Percentiles rank a stretch among this genome's conserved stretches.
These are phyloP conservation scores for Tuber brumale DNA, from an alignment of 495 filamentous ascomycete species.

Conservation along the genomic window DNA sequence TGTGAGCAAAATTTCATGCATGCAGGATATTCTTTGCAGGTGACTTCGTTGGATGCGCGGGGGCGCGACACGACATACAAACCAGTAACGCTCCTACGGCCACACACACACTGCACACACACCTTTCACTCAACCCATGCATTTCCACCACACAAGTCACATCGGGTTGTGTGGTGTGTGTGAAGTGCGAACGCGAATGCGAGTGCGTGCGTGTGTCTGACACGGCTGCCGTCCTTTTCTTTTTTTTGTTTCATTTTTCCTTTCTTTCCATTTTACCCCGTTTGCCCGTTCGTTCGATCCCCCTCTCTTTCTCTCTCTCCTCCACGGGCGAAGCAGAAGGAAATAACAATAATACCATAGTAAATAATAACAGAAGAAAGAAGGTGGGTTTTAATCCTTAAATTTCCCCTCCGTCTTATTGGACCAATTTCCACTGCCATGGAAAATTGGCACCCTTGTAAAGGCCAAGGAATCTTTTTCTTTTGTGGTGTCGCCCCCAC, in stretches of 20 bases:
- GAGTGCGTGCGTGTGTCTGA: background rate
- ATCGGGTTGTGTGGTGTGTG: background rate
- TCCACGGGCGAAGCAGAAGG: background rate
- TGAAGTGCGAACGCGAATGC: background rate
- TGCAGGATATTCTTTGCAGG: constrained; percentile 40
- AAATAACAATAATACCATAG: constrained; percentile 27
- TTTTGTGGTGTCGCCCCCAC: constrained; percentile 30
- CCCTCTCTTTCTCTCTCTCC: background rate
- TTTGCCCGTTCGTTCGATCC: background rate
- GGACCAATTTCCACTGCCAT: constrained; percentile 31
- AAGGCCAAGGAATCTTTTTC: constrained; percentile 15
- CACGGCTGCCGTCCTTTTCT: background rate
- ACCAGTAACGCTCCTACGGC: constrained; percentile 30
- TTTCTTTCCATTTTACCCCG: background rate
- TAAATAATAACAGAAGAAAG: constrained; percentile 17
- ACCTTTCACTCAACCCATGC: background rate
- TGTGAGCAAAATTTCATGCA: constrained; percentile 40
- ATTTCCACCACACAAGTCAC: background rate
- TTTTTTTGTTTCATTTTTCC: background rate
- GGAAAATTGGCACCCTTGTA: constrained; percentile 29
- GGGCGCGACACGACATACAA: constrained; percentile 28
- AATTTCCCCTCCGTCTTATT: constrained; percentile 11
- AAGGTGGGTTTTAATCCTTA: constrained; percentile 13
- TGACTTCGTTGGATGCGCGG: constrained; percentile 36
- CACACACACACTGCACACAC: constrained; percentile 21